phyloP scores from a whole-genome alignment of 495 filamentous ascomycete species.

The Neurospora sp. region DNA sequence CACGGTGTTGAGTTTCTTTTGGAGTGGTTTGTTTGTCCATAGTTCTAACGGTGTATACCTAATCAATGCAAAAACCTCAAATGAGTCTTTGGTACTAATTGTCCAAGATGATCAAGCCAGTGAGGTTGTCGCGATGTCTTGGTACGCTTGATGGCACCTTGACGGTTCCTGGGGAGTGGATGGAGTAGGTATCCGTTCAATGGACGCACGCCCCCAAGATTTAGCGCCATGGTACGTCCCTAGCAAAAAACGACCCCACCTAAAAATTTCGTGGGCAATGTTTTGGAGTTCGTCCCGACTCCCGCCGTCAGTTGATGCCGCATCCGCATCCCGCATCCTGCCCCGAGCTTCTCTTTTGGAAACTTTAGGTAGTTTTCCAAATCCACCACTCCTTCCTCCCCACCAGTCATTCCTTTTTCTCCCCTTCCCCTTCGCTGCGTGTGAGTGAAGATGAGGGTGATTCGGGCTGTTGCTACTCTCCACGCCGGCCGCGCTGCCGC shows the following conservation, averaged over 20 bases:
- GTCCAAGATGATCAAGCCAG: neutral
- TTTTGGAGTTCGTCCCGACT: constrained; percentile 1
- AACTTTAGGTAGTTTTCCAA: neutral
- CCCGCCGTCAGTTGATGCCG: constrained; percentile 2
- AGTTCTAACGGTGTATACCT: neutral
- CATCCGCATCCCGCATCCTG: constrained; percentile 4
- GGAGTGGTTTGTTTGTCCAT: neutral
- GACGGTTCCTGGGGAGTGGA: neutral
- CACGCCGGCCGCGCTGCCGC: constrained; percentile 27
- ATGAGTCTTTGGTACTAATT: neutral
- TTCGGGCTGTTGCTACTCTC: constrained; percentile 32
- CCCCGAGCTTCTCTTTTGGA: constrained; percentile 7
- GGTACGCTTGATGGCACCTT: neutral
- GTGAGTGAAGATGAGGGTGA: constrained; percentile 31
- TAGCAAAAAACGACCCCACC: constrained; percentile 8
- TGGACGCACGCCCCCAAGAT: neutral
- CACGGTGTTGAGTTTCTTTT: neutral
- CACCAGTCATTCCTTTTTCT: constrained; percentile 16
- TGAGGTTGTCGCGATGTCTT: neutral
- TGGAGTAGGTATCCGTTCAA: neutral
- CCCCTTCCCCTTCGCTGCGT: constrained; percentile 6
- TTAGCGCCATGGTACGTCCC: neutral
- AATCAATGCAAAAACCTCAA: neutral
- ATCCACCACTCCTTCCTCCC: constrained; percentile 1
- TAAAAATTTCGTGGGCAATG: constrained; percentile 25